Percentiles rank a stretch among this genome's conserved stretches.
phyloP scores from a whole-genome alignment of 2,329 filamentous ascomycete species.

The Geosmithia putterillii region DNA sequence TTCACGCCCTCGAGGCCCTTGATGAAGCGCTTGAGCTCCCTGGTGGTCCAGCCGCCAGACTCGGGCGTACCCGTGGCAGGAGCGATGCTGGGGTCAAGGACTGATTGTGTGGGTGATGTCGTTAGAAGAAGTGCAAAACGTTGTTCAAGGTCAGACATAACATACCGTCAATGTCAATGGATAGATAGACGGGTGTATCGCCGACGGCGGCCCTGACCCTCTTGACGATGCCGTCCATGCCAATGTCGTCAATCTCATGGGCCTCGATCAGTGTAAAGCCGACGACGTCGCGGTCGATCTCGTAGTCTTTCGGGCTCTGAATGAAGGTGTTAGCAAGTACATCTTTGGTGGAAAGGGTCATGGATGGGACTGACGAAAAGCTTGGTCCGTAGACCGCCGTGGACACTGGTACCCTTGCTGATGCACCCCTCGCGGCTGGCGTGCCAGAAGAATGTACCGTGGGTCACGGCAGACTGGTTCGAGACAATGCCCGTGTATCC shows the following conservation, averaged over 20 bases:
- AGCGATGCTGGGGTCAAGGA: constrained; percentile 47
- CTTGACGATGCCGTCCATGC: constrained; percentile 51
- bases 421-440: constrained; percentile 67
- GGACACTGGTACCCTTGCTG: constrained; percentile 59
- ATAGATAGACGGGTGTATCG: constrained; percentile 62
- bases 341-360: background rate
- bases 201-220: constrained; percentile 57
- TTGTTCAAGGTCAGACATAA: constrained; percentile 16
- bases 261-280: constrained; percentile 59
- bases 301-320: constrained; percentile 43
- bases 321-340: constrained; percentile 9
- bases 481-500: constrained; percentile 16
- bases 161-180: constrained; percentile 53
- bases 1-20: constrained; percentile 68
- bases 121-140: constrained; percentile 12
- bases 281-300: constrained; percentile 58
- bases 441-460: constrained; percentile 79
- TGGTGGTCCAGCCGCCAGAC: constrained; percentile 73
- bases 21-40: constrained; percentile 69
- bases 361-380: constrained; percentile 44
- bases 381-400: constrained; percentile 66
- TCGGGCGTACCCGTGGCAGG: constrained; percentile 74
- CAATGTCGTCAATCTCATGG: constrained; percentile 73
- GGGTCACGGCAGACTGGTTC: constrained; percentile 45
- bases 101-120: background rate